Evolutionary conservation across 768 basidiomycete species (phyloP), one percentile per base, ranked within the genome.

Genomic region (Nidula microcarpa): DNA sequence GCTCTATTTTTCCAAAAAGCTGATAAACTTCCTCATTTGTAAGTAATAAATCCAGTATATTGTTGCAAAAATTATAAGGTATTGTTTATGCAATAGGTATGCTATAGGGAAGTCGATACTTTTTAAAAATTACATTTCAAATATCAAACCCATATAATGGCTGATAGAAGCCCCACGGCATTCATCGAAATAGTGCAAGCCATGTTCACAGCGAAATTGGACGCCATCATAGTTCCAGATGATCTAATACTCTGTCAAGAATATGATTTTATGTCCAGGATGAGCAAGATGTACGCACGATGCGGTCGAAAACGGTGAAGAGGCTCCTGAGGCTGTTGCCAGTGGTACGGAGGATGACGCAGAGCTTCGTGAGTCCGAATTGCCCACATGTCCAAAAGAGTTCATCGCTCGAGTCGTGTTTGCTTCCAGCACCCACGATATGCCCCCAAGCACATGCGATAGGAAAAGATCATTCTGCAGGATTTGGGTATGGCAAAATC

Each of bases 401-500:
- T 89, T 85, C 62, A 81, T 86, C 5, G 86, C 87, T 49, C 74
- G 70, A 0, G 90, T 92, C 1, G 89, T 88, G 41, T 82, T 84
- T 3, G 86, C 79, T 52, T 82, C 78, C 43, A 94, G 65, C 1
- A 75, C 73, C 92, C 92, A 94, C 2, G 70, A 77, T 39, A 94
- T 78, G 3, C 91, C 91, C 7, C 82, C 86, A 54, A 87, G 72
- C 34, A 94, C 78, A 65, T 95, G 92, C 0, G 75, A 71, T 49
- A 89, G 60, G 70, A 91, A 94, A 8, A 81, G 66, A 4, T 79
- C 66, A 55, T 94, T 79, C 84, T 92, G 11, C 11, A 8, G 36
- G 33, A n/a, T 33, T 33, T 32, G 2, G 11, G 33, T 32, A 11
- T 23, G 10, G 9, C 2, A 10, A 14, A 32, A 13, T 23, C 30